Percentiles rank a stretch among this genome's conserved stretches.
Conservation (phyloP, 1,139 yeast genomes). For the Williopsis jadinii region DNA sequence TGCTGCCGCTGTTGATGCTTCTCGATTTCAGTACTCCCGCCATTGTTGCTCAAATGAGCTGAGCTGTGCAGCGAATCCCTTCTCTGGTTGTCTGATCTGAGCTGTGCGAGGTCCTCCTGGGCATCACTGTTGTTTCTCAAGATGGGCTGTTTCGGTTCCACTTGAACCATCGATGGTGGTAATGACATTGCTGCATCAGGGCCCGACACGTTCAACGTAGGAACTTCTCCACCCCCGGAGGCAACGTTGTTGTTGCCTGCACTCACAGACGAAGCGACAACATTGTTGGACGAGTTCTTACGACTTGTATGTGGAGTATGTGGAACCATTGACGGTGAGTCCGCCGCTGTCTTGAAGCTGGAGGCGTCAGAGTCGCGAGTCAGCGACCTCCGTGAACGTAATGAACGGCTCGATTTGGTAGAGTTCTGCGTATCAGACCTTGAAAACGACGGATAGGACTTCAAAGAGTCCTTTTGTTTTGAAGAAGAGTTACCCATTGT, state of each 20-base stretch:
- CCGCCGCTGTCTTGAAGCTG: constrained; percentile 24
- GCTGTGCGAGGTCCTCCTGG: constrained; percentile 21
- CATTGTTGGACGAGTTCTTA: constrained; percentile 30
- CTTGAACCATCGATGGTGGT: constrained; percentile 65
- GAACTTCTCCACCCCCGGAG: constrained; percentile 10
- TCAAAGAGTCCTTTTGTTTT: constrained; percentile 22
- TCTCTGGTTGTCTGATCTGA: not conserved
- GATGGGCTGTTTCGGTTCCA: constrained; percentile 66
- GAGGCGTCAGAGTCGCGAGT: constrained; percentile 29
- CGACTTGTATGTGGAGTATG: constrained; percentile 34
- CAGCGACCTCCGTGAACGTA: constrained; percentile 31
- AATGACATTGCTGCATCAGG: constrained; percentile 21
- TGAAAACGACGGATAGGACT: constrained; percentile 38
- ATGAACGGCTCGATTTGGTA: constrained; percentile 42
- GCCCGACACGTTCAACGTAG: constrained; percentile 13
- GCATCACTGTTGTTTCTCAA: constrained; percentile 31
- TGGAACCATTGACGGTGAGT: constrained; percentile 24
- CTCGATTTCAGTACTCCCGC: no score
- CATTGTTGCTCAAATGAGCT: no score
- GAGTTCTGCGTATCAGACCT: constrained; percentile 50
- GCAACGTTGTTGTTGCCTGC: constrained; percentile 7
- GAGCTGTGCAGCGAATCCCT: no score
- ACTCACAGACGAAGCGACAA: not conserved
- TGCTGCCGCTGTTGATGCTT: no score
- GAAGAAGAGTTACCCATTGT: constrained; percentile 23